These are phyloP conservation scores for Pezicula carpinea DNA, from an alignment of 2,329 filamentous ascomycete species.

Conservation along the genomic window DNA sequence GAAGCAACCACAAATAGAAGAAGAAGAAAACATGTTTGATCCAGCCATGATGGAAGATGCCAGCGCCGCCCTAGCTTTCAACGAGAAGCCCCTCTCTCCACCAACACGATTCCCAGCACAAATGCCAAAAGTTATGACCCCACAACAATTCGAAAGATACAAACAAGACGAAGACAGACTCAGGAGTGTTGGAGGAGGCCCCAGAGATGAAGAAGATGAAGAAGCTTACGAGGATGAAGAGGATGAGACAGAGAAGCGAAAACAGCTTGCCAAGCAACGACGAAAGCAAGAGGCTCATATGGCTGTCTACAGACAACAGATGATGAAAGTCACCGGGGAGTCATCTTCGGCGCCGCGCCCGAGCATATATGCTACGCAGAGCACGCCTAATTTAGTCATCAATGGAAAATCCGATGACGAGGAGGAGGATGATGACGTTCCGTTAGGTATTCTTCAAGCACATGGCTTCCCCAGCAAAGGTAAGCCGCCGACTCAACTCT, in stretches of 20 bases:
- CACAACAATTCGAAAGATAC: slow-evolving; percentile 79
- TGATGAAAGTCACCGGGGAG: slow-evolving; percentile 93
- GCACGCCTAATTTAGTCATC: slow-evolving; percentile 53
- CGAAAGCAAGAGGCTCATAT: slow-evolving; percentile 88
- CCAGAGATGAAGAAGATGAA: slow-evolving; percentile 52
- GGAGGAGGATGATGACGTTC: slow-evolving; percentile 84
- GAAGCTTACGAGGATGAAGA: slow-evolving; percentile 68
- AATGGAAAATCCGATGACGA: slow-evolving; percentile 43
- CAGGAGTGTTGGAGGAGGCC: slow-evolving; percentile 38
- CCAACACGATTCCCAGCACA: slow-evolving; percentile 26
- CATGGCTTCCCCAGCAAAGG: slow-evolving; percentile 82
- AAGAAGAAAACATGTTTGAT: slow-evolving; percentile 27
- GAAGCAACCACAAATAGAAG: slow-evolving; percentile 5
- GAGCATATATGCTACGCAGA: slow-evolving; percentile 53
- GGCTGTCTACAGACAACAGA: slow-evolving; percentile 85
- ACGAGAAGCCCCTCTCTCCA: slow-evolving; percentile 16
- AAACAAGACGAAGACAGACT: slow-evolving; percentile 67
- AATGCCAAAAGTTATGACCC: slow-evolving; percentile 81
- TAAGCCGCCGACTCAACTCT: slow-evolving; percentile 61
- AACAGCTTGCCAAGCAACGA: slow-evolving; percentile 68
- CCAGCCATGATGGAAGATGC: slow-evolving; percentile 22
- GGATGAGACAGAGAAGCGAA: slow-evolving; percentile 73
- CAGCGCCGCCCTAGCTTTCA: slow-evolving; percentile 22
- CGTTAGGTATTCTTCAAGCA: slow-evolving; percentile 78
- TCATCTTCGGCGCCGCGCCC: slow-evolving; percentile 43